Conservation (phyloP, 352 stramenopile species). For the Phytophthora pini region DNA sequence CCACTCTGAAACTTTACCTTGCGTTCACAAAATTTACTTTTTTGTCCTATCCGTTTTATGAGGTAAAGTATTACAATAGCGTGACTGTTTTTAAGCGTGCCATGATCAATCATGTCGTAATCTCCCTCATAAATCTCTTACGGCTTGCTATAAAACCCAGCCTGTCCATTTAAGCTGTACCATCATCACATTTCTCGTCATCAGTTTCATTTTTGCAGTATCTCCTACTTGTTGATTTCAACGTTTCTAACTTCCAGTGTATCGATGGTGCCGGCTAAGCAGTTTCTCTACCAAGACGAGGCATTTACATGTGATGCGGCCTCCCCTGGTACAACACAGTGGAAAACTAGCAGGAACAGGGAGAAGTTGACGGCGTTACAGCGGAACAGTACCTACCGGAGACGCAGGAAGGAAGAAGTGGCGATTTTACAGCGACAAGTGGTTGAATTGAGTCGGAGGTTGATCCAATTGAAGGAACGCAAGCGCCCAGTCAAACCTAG, state of each 20-base stretch:
- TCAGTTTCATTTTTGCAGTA: no score
- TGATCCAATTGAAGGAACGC: not conserved
- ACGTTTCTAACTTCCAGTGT: not conserved
- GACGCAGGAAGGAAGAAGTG: not conserved
- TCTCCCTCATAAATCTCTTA: not conserved
- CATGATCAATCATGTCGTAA: not conserved
- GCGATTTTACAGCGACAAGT: not conserved
- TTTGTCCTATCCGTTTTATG: not conserved
- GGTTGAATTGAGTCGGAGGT: not conserved
- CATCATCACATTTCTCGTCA: no score
- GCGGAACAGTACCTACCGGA: not conserved
- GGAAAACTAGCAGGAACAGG: not conserved
- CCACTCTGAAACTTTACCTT: not conserved
- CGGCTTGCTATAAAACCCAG: no score
- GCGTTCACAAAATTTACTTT: not conserved
- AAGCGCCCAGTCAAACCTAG: not conserved
- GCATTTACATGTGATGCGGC: not conserved
- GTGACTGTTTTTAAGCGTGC: not conserved
- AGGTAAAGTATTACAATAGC: no score
- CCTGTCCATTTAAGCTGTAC: no score
- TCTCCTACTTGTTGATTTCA: no score
- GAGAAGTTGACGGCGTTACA: not conserved
- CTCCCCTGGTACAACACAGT: not conserved
- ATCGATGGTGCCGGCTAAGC: not conserved
- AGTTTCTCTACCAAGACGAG: not conserved